Conservation (phyloP, 305 asterid genomes). For the Caryopteris hybrid region DNA sequence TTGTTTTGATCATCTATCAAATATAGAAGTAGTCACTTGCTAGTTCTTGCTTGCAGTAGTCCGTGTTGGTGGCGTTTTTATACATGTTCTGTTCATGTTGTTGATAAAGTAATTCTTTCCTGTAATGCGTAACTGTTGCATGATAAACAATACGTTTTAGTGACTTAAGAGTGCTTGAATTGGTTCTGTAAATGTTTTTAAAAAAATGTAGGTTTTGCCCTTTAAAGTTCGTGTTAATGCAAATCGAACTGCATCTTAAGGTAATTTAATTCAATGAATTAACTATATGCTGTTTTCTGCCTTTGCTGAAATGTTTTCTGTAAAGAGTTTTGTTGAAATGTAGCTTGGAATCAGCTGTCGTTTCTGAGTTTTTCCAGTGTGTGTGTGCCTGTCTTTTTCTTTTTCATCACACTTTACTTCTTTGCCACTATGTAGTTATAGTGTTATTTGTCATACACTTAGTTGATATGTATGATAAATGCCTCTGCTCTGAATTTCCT, state of each 20-base stretch:
- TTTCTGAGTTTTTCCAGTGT: not conserved
- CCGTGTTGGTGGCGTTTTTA: too few relatives aligned
- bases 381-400: too few relatives aligned
- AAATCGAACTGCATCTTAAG: not conserved
- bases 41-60: not conserved
- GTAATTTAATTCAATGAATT: too few relatives aligned
- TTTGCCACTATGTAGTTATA: not conserved
- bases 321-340: not conserved
- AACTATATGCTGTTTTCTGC: not conserved
- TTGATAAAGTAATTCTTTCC: too few relatives aligned
- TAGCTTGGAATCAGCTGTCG: not conserved
- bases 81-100: too few relatives aligned
- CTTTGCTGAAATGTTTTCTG: too few relatives aligned
- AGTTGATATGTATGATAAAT: not conserved
- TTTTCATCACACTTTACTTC: not conserved
- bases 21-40: not conserved
- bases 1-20: not conserved
- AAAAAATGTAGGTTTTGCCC: too few relatives aligned
- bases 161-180: too few relatives aligned
- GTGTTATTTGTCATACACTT: not conserved
- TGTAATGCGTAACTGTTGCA: too few relatives aligned
- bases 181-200: too few relatives aligned
- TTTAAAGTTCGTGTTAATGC: not conserved
- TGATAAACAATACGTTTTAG: too few relatives aligned
- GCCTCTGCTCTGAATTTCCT: not conserved